These are phyloP conservation scores for Yarrowia keelungensis DNA, from an alignment of 805 yeast genomes.

Conservation along the genomic window DNA sequence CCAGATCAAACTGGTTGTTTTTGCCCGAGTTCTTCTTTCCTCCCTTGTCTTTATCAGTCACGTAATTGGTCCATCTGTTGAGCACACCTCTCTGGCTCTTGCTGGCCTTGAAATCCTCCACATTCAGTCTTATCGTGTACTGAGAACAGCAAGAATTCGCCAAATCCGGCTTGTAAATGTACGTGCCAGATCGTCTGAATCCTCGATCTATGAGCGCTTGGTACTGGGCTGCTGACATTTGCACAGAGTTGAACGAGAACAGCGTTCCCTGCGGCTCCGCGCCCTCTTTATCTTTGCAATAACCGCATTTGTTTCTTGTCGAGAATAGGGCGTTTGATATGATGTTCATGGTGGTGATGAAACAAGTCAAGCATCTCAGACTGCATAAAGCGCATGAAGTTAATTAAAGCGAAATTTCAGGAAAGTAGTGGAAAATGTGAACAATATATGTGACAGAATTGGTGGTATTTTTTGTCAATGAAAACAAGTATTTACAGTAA, in stretches of 20 bases:
- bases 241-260: constrained; percentile 16
- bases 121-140: constrained; percentile 74
- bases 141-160: constrained; percentile 78
- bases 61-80: constrained; percentile 60
- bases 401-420: too few species aligned
- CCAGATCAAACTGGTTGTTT: constrained; percentile 47
- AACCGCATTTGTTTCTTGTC: constrained; percentile 20
- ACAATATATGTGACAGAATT: too few species aligned
- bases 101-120: constrained; percentile 55
- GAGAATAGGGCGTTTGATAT: constrained; percentile 22
- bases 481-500: too few species aligned
- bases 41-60: constrained; percentile 40
- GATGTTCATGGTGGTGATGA: constrained; percentile 23
- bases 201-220: constrained; percentile 57
- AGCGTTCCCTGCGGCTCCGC: constrained; percentile 9
- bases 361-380: background rate
- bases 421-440: too few species aligned
- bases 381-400: constrained; percentile 12
- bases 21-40: constrained; percentile 40
- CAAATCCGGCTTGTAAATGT: constrained; percentile 70
- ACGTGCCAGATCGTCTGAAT: constrained; percentile 78
- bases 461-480: background rate
- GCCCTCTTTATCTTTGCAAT: constrained; percentile 32
- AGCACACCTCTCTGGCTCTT: constrained; percentile 73
- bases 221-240: constrained; percentile 18